A percentile compares a stretch with the other conserved stretches of the same genome.
Conservation (phyloP, 805 yeast genomes). For the Metschnikowia arizonensis region DNA sequence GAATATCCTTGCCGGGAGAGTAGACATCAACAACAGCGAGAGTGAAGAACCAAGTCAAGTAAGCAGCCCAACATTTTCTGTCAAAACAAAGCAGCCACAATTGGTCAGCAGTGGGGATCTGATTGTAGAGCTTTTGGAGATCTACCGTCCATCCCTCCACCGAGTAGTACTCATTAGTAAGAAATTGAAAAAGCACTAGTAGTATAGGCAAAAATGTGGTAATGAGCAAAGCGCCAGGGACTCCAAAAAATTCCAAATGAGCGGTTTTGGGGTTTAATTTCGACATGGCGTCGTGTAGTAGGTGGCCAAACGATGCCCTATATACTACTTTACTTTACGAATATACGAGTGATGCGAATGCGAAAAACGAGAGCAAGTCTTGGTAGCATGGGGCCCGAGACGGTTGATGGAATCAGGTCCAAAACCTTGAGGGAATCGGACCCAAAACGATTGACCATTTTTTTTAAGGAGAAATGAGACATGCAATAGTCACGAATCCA, state of each 20-base stretch:
- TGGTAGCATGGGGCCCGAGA: neutral
- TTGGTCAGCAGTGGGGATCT: slow-evolving; percentile 28
- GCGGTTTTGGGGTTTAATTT: slow-evolving; percentile 66
- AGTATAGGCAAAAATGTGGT: slow-evolving; percentile 65
- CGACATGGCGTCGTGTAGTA: slow-evolving; percentile 9
- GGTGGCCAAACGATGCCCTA: neutral
- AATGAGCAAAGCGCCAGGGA: slow-evolving; percentile 65
- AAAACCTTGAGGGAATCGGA: no score
- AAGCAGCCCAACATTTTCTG: slow-evolving; percentile 54
- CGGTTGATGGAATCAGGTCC: no score
- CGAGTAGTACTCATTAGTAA: slow-evolving; percentile 57
- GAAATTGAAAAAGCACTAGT: slow-evolving; percentile 53
- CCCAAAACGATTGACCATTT: no score
- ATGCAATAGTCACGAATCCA: no score
- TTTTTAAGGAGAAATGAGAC: no score
- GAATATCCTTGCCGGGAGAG: slow-evolving; percentile 56
- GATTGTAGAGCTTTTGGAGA: slow-evolving; percentile 30
- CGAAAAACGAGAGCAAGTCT: neutral
- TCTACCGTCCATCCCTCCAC: slow-evolving; percentile 47
- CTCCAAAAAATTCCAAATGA: slow-evolving; percentile 74
- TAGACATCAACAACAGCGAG: slow-evolving; percentile 63
- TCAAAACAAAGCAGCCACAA: slow-evolving; percentile 38
- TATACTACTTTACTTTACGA: neutral
- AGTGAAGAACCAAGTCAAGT: slow-evolving; percentile 66
- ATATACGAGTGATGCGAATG: slow-evolving; percentile 1